Evolutionary conservation across 208 protist genomes (phyloP).

Genomic region (Zelonia costaricensis): DNA sequence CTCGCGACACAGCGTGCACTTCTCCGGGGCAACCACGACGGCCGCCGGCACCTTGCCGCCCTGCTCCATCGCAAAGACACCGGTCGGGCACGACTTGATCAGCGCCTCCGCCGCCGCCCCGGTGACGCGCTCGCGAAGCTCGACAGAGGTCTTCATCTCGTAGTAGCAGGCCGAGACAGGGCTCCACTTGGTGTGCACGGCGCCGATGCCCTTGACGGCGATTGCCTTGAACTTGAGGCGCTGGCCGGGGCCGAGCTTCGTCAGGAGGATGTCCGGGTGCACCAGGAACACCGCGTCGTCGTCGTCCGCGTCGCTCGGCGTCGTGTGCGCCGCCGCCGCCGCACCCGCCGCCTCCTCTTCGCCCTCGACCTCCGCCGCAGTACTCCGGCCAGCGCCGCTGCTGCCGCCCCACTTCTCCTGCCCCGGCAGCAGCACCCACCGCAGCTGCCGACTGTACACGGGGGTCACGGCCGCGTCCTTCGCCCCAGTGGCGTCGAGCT

Average conservation of each 20-base stretch:
- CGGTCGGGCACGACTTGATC: conserved; percentile 85
- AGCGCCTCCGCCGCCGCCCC: conserved; percentile 85
- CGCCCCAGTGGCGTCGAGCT: conserved; percentile 68
- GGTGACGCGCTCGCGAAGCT: conserved; percentile 64
- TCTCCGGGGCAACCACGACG: conserved; percentile 76
- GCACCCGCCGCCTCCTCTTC: conserved; percentile 8
- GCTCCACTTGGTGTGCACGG: conserved; percentile 98
- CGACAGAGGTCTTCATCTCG: conserved; percentile 95
- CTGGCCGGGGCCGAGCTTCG: conserved; percentile 97
- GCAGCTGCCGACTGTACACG: conserved; percentile 91
- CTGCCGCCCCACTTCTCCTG: conserved; percentile 45
- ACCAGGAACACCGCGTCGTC: conserved; percentile 92
- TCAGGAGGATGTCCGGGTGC: conserved; percentile 97
- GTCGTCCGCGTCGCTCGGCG: conserved; percentile 11
- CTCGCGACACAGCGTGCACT: conserved; percentile 97
- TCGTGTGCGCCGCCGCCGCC: not conserved
- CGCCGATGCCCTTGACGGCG: conserved; percentile 96
- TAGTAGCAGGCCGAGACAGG: conserved; percentile 98
- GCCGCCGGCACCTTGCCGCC: conserved; percentile 55
- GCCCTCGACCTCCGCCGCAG: conserved; percentile 2
- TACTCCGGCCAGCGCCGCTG: not conserved
- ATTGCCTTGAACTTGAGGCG: conserved; percentile 92
- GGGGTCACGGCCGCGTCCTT: conserved; percentile 63
- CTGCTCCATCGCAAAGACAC: conserved; percentile 94
- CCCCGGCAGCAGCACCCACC: conserved; percentile 93